A percentile compares a stretch with the other conserved stretches of the same genome.
Evolutionary conservation across 345 rosid genomes (phyloP).

Genomic region (Camelina sativa): DNA sequence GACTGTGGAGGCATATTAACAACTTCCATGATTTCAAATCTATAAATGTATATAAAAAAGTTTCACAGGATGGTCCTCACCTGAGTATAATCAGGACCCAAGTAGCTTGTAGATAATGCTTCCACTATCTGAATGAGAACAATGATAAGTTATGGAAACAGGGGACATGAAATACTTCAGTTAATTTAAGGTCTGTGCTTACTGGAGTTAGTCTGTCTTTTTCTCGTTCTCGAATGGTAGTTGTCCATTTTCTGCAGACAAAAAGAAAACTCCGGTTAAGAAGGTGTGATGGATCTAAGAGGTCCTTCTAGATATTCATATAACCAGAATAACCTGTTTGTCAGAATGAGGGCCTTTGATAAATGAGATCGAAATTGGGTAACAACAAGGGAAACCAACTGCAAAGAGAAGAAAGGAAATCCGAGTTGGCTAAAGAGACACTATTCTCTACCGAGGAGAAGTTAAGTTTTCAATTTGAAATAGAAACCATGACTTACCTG

Average conservation of each 20-base stretch:
- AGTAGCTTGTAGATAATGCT: conserved; percentile 70
- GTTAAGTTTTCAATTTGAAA: conserved; percentile 26
- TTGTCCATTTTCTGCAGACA: conserved; percentile 82
- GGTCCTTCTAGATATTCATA: conserved; percentile 15
- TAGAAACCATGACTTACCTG: conserved; percentile 53
- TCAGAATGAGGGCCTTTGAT: conserved; percentile 81
- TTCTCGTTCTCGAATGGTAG: conserved; percentile 79
- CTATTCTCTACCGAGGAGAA: neutral
- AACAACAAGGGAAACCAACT: conserved; percentile 89
- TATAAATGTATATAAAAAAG: conserved; percentile 9
- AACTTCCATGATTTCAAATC: conserved; percentile 30
- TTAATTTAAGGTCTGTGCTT: conserved; percentile 40
- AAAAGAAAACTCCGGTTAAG: conserved; percentile 22
- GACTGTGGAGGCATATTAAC: conserved; percentile 56
- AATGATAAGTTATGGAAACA: conserved; percentile 1
- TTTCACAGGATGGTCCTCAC: conserved; percentile 46
- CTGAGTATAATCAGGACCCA: conserved; percentile 94
- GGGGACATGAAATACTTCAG: neutral
- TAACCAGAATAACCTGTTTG: conserved; percentile 68
- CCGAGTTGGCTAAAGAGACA: conserved; percentile 5
- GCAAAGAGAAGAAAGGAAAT: conserved; percentile 14
- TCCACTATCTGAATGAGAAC: conserved; percentile 70
- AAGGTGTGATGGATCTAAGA: neutral
- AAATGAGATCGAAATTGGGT: conserved; percentile 77
- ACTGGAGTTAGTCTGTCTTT: conserved; percentile 90